Conservation (phyloP, 225 moss, liverwort and hornwort species). For the Bryoerythrophyllum caledonicum region DNA sequence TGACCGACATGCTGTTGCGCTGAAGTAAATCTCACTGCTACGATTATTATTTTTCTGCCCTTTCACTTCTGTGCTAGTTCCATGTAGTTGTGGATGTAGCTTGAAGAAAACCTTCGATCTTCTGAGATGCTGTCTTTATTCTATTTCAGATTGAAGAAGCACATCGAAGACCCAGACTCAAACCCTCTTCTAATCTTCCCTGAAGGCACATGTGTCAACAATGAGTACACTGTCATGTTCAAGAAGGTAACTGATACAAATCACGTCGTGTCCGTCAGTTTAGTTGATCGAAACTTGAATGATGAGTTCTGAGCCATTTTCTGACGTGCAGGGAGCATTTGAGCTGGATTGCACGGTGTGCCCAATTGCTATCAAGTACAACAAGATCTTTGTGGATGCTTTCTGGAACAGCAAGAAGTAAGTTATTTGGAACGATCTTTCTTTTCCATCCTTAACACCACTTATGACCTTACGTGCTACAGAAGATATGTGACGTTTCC, state of each 20-base stretch:
- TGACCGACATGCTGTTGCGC: slow-evolving; percentile 72
- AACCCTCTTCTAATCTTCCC: slow-evolving; percentile 95
- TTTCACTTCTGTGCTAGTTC: neutral
- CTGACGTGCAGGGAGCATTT: slow-evolving; percentile 80
- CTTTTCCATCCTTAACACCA: neutral
- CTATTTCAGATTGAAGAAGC: slow-evolving; percentile 69
- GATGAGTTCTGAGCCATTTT: slow-evolving; percentile 12
- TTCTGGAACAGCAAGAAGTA: slow-evolving; percentile 99
- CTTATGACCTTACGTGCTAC: neutral
- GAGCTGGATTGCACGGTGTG: slow-evolving; percentile 95
- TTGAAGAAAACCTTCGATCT: neutral
- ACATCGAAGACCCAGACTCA: slow-evolving; percentile 70
- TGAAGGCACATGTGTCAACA: slow-evolving; percentile 98
- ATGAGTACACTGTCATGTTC: slow-evolving; percentile 97
- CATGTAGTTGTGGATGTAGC: neutral
- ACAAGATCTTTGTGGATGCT: slow-evolving; percentile 99
- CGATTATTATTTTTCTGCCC: neutral
- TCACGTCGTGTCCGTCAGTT: neutral
- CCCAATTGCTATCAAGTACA: slow-evolving; percentile 96
- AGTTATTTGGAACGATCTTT: slow-evolving; percentile 25
- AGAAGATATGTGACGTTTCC: neutral
- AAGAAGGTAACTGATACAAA: slow-evolving; percentile 71
- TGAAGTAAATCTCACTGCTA: slow-evolving; percentile 56
- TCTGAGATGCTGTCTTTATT: slow-evolving; percentile 19
- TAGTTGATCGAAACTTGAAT: slow-evolving; percentile 5